Evolutionary conservation across 371 early-diverging fungal genomes (phyloP), one percentile per base, ranked within the genome.

Genomic region (Circinella minor): DNA sequence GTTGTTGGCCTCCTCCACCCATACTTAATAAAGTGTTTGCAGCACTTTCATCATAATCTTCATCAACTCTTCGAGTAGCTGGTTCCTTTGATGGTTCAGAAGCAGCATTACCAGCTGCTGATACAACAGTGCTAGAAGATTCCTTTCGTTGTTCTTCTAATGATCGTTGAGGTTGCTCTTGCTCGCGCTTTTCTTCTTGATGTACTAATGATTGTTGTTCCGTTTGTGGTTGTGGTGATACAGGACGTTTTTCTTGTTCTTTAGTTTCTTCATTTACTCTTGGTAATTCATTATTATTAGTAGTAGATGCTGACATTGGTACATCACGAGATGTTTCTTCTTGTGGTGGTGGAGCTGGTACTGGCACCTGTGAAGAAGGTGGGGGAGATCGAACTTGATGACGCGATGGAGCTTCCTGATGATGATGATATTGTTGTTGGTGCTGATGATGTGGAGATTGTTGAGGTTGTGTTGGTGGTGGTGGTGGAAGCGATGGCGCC

Each of bases 1-100:
- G 4, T 27, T 46, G 36, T 65, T 71, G 61, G 3, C 55, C 51
- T 17, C 37, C 47, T 37, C 69, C 66, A 13, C 74, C 71, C 55
- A 74, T 74, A 51, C 74, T 74, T 49, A 74, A 65, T 38, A 74
- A 46, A n/a, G 68, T 59, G 46, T 64, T 70, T 14, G 74, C 74
- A 39, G 74, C 74, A 47, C 65, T 70, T 39, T 67, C 71, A 60
- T 74, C 74, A 36, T 74, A 68, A 61, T 74, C 74, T 38, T 70
- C 74, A 43, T 74, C 74, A 20, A 64, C 54, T 0, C 67, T 55
- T 17, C 68, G 43, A 13, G 68, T 70, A 11, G 51, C 20, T 18
- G 54, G 38, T 20, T 63, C 39, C 20, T 46, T 61, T 14, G 39
- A 59, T 36, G 43, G 3, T 18, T 51, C 64, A 2, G 27, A 27